A percentile compares a stretch with the other conserved stretches of the same genome.
Evolutionary conservation across 2,329 filamentous ascomycete genomes (phyloP).

Genomic region (Geosmithia flava): DNA sequence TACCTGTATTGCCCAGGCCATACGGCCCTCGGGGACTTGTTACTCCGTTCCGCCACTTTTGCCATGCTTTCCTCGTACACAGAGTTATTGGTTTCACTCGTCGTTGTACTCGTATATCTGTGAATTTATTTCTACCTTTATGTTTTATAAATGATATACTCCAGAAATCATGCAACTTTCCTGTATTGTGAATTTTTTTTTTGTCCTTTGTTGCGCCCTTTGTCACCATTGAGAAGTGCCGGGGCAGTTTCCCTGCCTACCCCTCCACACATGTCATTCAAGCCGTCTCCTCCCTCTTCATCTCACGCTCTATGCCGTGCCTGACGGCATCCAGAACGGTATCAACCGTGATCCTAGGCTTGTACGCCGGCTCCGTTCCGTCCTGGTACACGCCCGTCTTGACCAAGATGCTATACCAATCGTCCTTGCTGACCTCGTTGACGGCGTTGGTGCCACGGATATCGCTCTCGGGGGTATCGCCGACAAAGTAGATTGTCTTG

Average conservation of each 20-base stretch:
- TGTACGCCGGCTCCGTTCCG: constrained; percentile 71
- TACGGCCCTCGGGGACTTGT: too few relatives aligned
- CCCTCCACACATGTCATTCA: background rate
- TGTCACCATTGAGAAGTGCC: too few relatives aligned
- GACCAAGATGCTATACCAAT: constrained; percentile 86
- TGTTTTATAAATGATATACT: too few relatives aligned
- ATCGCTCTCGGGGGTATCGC: constrained; percentile 86
- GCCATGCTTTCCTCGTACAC: too few relatives aligned
- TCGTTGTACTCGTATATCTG: too few relatives aligned
- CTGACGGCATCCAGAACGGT: constrained; percentile 80
- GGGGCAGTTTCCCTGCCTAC: background rate
- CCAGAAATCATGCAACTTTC: too few relatives aligned
- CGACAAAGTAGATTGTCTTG: constrained; percentile 87
- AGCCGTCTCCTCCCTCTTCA: constrained; percentile 11
- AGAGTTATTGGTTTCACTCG: too few relatives aligned
- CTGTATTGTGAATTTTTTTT: too few relatives aligned
- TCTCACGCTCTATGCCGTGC: constrained; percentile 74
- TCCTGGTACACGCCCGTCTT: constrained; percentile 81
- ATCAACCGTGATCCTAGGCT: constrained; percentile 61
- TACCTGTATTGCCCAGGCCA: too few relatives aligned
- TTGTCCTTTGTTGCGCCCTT: background rate
- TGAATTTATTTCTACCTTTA: too few relatives aligned
- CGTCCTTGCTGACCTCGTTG: constrained; percentile 59
- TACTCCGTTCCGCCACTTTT: too few relatives aligned
- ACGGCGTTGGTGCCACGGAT: constrained; percentile 85